Evolutionary conservation across 148 eudicot genomes (phyloP), one percentile per base, ranked within the genome.

Genomic region (Talinum fruticosum): DNA sequence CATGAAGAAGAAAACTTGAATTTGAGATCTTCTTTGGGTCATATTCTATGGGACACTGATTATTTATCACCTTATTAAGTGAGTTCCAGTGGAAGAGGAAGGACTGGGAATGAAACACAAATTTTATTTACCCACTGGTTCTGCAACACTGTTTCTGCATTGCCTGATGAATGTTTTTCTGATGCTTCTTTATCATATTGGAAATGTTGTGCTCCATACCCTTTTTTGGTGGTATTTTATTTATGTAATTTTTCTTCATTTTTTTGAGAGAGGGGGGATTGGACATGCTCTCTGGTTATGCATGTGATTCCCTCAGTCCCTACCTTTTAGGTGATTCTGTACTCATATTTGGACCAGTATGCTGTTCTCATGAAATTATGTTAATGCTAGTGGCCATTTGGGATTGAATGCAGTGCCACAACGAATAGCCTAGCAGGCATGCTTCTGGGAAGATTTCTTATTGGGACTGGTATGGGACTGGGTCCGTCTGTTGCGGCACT

Each of bases 401-500:
- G 32, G 45, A 35, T 78, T 36, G 41, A 44, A 78, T 51, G 72
- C 89, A 93, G 98, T 81, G 98, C 97, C 75, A 81, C 88, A 59
- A 53, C 98, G 70, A 86, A 78, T 69, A 82, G 88, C 74, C 81
- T 93, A 71, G 76, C 81, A 33, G 88, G 88, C 69, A 93, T 93
- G 96, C 97, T 93, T 84, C 78, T 88, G 28, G 98, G 98, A 73
- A 90, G 98, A 80, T 88, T 93, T 71, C 83, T 89, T 69, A 94
- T 93, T 74, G 98, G 98, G 83, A 83, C 83, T 41, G 98, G 97
- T 61, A 91, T 93, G 97, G 98, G 97, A 75, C 78, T 91, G 79
- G 97, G 98, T 68, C 97, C 98, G 35, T 84, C 98, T 82, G 93
- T 91, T 78, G 96, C 94, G 65, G 90, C 98, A 78, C 93, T 93